phyloP scores from a whole-genome alignment of 306 rosid genomes.

The Canavalia gladiata region DNA sequence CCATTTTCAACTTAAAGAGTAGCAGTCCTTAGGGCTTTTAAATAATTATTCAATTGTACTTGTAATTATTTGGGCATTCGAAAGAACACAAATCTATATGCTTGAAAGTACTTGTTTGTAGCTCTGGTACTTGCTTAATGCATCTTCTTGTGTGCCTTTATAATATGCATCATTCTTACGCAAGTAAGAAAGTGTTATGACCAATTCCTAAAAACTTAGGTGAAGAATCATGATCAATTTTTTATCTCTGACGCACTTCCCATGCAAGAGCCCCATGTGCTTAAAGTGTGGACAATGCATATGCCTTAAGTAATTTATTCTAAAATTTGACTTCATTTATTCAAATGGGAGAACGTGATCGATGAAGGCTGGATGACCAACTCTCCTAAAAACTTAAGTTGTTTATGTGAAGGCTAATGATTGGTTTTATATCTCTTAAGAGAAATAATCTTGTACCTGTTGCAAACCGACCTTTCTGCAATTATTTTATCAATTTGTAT shows the following conservation, averaged over 20 bases:
- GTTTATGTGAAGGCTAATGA: neutral
- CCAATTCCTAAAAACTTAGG: neutral
- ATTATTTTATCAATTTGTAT: neutral
- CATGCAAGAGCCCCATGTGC: neutral
- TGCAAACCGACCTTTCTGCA: conserved; percentile 18
- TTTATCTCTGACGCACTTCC: neutral
- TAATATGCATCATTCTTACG: neutral
- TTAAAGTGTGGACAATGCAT: neutral
- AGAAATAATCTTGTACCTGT: conserved; percentile 1
- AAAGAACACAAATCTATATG: conserved; percentile 7
- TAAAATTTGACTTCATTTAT: neutral
- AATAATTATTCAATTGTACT: conserved; percentile 20
- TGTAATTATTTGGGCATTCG: conserved; percentile 10
- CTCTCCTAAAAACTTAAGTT: conserved; percentile 1
- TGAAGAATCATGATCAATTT: neutral
- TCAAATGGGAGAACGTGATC: neutral
- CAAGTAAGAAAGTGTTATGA: neutral
- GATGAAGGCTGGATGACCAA: neutral
- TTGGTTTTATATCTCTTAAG: neutral
- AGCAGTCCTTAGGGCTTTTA: neutral
- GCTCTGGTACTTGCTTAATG: neutral
- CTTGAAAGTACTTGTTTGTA: neutral
- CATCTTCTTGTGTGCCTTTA: conserved; percentile 9
- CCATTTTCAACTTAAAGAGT: conserved; percentile 12
- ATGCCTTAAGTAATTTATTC: neutral